A percentile compares a stretch with the other conserved stretches of the same genome.
phyloP scores from a whole-genome alignment of 352 stramenopile genomes.

The Globisporangium iwayamae region DNA sequence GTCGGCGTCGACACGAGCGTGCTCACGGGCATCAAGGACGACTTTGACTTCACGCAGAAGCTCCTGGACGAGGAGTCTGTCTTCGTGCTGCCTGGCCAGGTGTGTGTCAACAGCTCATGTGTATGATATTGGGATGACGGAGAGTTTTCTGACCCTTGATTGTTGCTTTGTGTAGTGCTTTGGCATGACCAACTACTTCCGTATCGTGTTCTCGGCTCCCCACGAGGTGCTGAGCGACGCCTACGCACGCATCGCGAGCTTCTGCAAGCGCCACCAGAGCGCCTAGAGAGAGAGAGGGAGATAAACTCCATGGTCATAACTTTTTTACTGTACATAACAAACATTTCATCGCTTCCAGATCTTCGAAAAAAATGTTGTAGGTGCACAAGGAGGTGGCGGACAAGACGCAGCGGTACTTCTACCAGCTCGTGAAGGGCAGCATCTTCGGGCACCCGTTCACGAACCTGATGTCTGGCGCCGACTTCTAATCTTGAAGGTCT shows the following conservation, averaged over 20 bases:
- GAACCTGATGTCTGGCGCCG: too few species aligned
- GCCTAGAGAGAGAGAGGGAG: neutral
- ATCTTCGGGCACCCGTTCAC: too few species aligned
- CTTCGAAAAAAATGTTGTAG: too few species aligned
- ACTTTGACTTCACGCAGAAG: conserved; percentile 92
- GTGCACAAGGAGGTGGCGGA: too few species aligned
- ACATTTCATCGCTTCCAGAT: too few species aligned
- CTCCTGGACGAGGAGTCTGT: conserved; percentile 95
- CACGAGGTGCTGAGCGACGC: conserved; percentile 62
- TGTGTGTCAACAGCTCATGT: conserved; percentile 8
- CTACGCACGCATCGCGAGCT: conserved; percentile 54
- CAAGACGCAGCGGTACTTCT: too few species aligned
- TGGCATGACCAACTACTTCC: conserved; percentile 69
- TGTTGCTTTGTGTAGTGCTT: conserved; percentile 29
- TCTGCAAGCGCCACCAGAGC: conserved; percentile 50
- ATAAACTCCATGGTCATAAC: neutral
- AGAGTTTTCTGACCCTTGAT: neutral
- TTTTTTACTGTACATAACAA: conserved; percentile 2
- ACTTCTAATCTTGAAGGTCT: too few species aligned
- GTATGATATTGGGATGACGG: too few species aligned
- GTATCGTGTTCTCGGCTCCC: conserved; percentile 67
- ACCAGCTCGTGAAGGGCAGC: too few species aligned
- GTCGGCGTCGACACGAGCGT: conserved; percentile 61
- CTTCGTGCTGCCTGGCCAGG: conserved; percentile 91
- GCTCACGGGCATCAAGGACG: conserved; percentile 85